These are phyloP conservation scores for Amphicarpaea edgeworthii DNA, from an alignment of 306 rosid species.

Conservation along the genomic window DNA sequence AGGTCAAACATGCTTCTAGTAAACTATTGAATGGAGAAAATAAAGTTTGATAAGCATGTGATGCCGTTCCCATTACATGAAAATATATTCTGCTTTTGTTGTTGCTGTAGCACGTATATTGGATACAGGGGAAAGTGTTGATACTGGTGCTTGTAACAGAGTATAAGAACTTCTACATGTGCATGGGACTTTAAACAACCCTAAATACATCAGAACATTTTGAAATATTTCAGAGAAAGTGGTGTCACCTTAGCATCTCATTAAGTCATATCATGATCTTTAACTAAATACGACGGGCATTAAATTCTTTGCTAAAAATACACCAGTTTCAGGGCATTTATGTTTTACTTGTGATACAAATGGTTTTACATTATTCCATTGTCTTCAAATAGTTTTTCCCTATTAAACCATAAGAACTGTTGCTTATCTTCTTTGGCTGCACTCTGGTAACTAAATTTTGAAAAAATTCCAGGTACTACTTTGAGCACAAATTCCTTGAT, in stretches of 20 bases:
- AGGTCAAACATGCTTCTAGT: slow-evolving; percentile 11
- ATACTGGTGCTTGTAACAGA: slow-evolving; percentile 14
- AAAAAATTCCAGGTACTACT: slow-evolving; percentile 74
- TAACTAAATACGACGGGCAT: neutral
- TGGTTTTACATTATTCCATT: neutral
- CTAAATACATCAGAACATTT: neutral
- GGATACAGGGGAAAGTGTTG: slow-evolving; percentile 26
- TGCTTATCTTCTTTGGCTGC: slow-evolving; percentile 4
- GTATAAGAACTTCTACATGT: neutral
- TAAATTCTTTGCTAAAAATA: neutral
- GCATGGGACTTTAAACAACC: neutral
- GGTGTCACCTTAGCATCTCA: neutral
- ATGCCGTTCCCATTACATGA: neutral
- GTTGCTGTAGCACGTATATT: neutral
- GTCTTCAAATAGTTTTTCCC: slow-evolving; percentile 9
- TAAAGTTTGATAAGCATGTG: slow-evolving; percentile 9
- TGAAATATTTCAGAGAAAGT: slow-evolving; percentile 10
- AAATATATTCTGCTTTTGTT: slow-evolving; percentile 22
- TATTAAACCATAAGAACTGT: neutral
- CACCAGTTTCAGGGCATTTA: slow-evolving; percentile 25
- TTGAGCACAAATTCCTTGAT: slow-evolving; percentile 82
- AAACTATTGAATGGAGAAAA: neutral
- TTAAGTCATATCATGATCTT: slow-evolving; percentile 1
- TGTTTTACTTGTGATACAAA: slow-evolving; percentile 24
- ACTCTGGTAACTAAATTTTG: slow-evolving; percentile 20